These are phyloP conservation scores for Sporothrix luriei DNA, from an alignment of 2,329 filamentous ascomycete species.

Conservation along the genomic window DNA sequence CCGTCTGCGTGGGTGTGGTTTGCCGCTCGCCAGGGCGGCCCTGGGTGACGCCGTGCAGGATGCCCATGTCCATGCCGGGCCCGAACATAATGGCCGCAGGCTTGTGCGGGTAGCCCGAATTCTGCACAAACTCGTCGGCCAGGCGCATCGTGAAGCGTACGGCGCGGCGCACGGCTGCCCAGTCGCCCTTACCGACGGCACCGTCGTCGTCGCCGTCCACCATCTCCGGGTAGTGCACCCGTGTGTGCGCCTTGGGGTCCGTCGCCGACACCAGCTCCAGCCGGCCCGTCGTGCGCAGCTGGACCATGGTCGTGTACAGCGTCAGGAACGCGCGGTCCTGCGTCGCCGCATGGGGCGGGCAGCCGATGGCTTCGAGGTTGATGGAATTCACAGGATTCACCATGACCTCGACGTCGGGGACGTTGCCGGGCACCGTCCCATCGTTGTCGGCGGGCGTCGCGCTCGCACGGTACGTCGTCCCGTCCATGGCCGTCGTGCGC, in stretches of 20 bases:
- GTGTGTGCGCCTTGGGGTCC: conserved; percentile 43
- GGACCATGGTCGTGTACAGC: conserved; percentile 40
- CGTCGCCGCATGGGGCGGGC: conserved; percentile 20
- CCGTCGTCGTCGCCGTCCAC: conserved; percentile 36
- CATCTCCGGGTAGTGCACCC: conserved; percentile 42
- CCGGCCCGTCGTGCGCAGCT: conserved; percentile 41
- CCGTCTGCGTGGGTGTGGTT: neutral
- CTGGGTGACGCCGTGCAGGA: conserved; percentile 31
- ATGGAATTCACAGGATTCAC: conserved; percentile 46
- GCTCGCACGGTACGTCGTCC: conserved; percentile 38
- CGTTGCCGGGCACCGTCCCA: conserved; percentile 35
- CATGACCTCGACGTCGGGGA: conserved; percentile 43
- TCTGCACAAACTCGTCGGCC: conserved; percentile 39
- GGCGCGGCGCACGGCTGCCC: conserved; percentile 38
- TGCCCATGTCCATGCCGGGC: conserved; percentile 37
- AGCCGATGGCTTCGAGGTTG: conserved; percentile 41
- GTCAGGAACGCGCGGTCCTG: conserved; percentile 36
- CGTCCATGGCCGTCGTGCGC: conserved; percentile 40
- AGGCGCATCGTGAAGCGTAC: conserved; percentile 42
- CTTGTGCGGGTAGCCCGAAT: conserved; percentile 39
- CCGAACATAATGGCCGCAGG: conserved; percentile 38
- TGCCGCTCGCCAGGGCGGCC: neutral
- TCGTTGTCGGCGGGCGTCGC: conserved; percentile 36
- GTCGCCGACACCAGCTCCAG: conserved; percentile 43
- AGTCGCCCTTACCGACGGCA: conserved; percentile 37